A percentile compares a stretch with the other conserved stretches of the same genome.
Conservation (phyloP, 345 rosid species). For the Erucastrum elatum region DNA sequence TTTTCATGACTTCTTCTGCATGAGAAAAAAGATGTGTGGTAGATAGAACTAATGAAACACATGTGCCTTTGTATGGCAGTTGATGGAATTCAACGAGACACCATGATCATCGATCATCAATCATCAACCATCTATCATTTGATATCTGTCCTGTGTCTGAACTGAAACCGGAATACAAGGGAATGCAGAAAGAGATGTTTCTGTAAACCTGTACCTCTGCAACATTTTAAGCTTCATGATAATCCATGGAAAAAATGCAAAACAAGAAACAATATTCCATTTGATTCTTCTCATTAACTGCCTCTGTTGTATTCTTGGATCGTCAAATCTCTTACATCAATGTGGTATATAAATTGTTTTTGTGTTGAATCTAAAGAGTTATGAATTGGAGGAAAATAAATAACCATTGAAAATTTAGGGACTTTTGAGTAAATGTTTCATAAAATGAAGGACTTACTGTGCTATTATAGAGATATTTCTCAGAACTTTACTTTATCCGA, state of each 20-base stretch:
- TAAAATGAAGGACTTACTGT: slow-evolving; percentile 7
- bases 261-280: too few relatives aligned
- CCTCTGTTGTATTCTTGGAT: too few relatives aligned
- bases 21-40: too few relatives aligned
- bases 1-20: too few relatives aligned
- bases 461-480: slow-evolving; percentile 1
- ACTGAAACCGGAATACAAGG: slow-evolving; percentile 27
- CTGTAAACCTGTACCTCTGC: background rate
- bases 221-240: slow-evolving; percentile 20
- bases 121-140: too few relatives aligned
- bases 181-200: background rate
- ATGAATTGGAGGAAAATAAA: too few relatives aligned
- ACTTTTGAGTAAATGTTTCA: background rate
- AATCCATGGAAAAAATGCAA: too few relatives aligned
- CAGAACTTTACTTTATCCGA: background rate
- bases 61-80: slow-evolving; percentile 12
- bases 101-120: slow-evolving; percentile 15
- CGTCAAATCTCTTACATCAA: background rate
- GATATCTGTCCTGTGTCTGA: slow-evolving; percentile 7
- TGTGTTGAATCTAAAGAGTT: too few relatives aligned
- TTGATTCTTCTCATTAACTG: too few relatives aligned
- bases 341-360: too few relatives aligned
- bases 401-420: too few relatives aligned
- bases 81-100: slow-evolving; percentile 42
- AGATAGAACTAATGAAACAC: too few relatives aligned